phyloP scores from a whole-genome alignment of 768 basidiomycete species.

The Melanogaster broomeanus region DNA sequence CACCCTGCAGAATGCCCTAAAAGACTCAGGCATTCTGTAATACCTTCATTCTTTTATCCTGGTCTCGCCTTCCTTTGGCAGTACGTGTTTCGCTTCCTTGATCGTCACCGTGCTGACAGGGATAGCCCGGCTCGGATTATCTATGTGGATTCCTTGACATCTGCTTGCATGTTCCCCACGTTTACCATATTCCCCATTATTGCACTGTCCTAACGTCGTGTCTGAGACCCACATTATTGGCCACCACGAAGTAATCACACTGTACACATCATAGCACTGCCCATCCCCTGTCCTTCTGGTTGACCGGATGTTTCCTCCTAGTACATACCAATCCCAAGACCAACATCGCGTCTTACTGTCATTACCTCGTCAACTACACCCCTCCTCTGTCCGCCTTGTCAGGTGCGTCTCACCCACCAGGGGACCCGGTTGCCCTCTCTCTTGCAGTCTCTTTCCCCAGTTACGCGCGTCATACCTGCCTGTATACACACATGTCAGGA shows the following conservation, averaged over 20 bases:
- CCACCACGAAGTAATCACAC: slow-evolving; percentile 1
- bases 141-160: slow-evolving; percentile 30
- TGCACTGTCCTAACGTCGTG: slow-evolving; percentile 4
- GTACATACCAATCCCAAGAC: neutral
- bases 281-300: neutral
- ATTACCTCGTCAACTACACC: neutral
- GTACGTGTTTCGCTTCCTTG: slow-evolving; percentile 10
- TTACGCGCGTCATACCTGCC: neutral
- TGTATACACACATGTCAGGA: too few relatives aligned
- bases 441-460: neutral
- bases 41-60: neutral
- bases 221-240: neutral
- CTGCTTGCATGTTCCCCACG: slow-evolving; percentile 22
- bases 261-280: neutral
- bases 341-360: neutral
- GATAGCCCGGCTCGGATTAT: slow-evolving; percentile 26
- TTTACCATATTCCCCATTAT: slow-evolving; percentile 33
- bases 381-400: neutral
- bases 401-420: neutral
- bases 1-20: slow-evolving; percentile 85
- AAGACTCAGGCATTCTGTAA: slow-evolving; percentile 82
- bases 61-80: slow-evolving; percentile 21
- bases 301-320: too few relatives aligned
- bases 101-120: neutral
- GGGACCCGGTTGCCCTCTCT: neutral